Evolutionary conservation across 371 early-diverging fungal species (phyloP), one percentile per base, ranked within the genome.

Genomic region (Choanephora cucurbitarum): DNA sequence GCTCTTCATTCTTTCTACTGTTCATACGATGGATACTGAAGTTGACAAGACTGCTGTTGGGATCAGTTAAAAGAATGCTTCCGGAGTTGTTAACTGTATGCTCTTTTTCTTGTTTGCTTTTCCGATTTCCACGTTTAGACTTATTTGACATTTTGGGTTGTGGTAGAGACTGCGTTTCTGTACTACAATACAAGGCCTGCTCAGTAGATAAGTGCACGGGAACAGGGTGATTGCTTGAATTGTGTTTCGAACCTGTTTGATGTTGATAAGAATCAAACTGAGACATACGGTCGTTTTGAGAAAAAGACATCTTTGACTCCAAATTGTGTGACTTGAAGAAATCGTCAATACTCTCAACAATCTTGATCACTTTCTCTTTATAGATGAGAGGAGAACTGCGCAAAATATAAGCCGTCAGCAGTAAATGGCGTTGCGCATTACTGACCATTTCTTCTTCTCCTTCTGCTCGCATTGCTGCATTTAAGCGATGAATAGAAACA

Each of bases 321-420:
- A 28, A 7, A 14, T 37, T 37, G 37, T 37, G 9, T 14, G 9
- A 9, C 10, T 37, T 37, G 14, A 9, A 37, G 10, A 37, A 37
- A 2, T 14, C 37, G 9, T 37, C 13, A 2, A 37, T 37, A 14
- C 37, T 37, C 10, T 37, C 37, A 14, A 37, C 37, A 14, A 37
- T 37, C 10, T 11, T 37, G 11, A 7, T 37, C 37, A 84, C 67
- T 55, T 79, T 79, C 8, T 70, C 72, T 77, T 79, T 81, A 24
- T 82, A 79, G 0, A 68, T 51, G 15, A 77, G 64, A 11, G 81
- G 85, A 4, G 79, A 81, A 5, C 70, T 55, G 24, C 67, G 60
- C 5, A 79, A 51, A 5, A 79, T 62, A 46, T 64, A 49, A 32
- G 70, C 70, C 1, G 77, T 79, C 9, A 70, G 52, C 15, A 79